These are phyloP conservation scores for Proliferodiscus dingleyae DNA, from an alignment of 2,329 filamentous ascomycete species.

Conservation along the genomic window DNA sequence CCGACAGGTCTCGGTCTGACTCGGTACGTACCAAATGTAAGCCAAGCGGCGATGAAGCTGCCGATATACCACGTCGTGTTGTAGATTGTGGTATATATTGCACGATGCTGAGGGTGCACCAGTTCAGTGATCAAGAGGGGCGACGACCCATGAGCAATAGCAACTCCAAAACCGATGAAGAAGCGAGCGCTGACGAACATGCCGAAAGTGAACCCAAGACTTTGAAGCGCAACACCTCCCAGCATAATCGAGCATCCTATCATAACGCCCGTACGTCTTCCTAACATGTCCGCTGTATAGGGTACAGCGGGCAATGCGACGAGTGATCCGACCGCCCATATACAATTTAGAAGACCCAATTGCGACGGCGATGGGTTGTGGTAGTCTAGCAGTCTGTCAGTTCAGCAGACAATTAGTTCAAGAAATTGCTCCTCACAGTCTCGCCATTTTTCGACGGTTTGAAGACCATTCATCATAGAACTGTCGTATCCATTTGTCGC, in stretches of 20 bases:
- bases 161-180: conserved; percentile 31
- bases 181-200: conserved; percentile 39
- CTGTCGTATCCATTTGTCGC: conserved; percentile 40
- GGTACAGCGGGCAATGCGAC: conserved; percentile 41
- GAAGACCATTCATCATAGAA: conserved; percentile 40
- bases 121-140: conserved; percentile 39
- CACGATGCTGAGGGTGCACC: conserved; percentile 42
- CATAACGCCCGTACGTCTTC: conserved; percentile 41
- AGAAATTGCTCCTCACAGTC: conserved; percentile 28
- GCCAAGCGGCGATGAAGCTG: conserved; percentile 42
- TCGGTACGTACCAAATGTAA: conserved; percentile 36
- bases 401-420: conserved; percentile 23
- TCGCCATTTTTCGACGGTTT: conserved; percentile 39
- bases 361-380: conserved; percentile 10
- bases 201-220: conserved; percentile 33
- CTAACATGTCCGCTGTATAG: conserved; percentile 42
- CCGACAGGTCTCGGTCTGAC: conserved; percentile 1
- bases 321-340: conserved; percentile 43
- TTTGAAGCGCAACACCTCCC: conserved; percentile 37
- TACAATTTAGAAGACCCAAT: conserved; percentile 39
- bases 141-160: conserved; percentile 21
- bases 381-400: conserved; percentile 7
- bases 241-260: conserved; percentile 41
- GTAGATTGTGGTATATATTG: conserved; percentile 40
- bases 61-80: conserved; percentile 39